Evolutionary conservation across 2,329 filamentous ascomycete species (phyloP), one percentile per base, ranked within the genome.

Genomic region (Penicillium sp.): DNA sequence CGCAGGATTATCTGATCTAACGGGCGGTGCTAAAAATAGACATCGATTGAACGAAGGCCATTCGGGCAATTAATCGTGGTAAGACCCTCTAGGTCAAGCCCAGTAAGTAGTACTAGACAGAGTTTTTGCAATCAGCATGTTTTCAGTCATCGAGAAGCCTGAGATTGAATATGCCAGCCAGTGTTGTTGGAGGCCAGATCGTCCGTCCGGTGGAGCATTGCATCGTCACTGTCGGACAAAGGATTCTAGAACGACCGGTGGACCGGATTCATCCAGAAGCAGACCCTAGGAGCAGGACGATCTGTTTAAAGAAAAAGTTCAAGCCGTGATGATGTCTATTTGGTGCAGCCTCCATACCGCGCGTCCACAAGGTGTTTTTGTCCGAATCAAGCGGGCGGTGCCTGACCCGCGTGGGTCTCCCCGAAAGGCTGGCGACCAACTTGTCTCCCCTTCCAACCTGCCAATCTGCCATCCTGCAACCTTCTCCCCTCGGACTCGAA

Each of bases 401-500:
- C 56, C 56, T 59, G 56, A 53, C 46, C 46, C 44, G 52, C 40
- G 57, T 60, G 57, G 57, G 57, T 56, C 54, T 39, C 32, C 27
- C 45, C 33, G 46, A 29, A 29, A 34, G 45, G 37, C 40, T n/a
- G 26, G 26, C 39, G 23, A 42, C 7, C 21, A 4, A n/a, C 9
- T 40, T 7, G 21, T 13, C 39, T 42, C 39, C 23, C 36, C 20
- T 42, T 30, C 39, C 36, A 15, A 36, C 36, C 26, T 46, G 33
- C 33, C 23, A 47, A 58, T 36, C 55, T 39, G 21, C 54, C 58
- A 32, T 33, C 44, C 46, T 51, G 36, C 40, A 23, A 21, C 40
- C 46, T 47, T 17, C 20, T 10, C 15, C 27, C 24, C 26, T 32
- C n/a, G 12, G 18, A 10, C 24, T 33, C 30, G 12, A 21, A 21